phyloP scores from a whole-genome alignment of 2,329 filamentous ascomycete genomes.

The Aspergillus candidus region DNA sequence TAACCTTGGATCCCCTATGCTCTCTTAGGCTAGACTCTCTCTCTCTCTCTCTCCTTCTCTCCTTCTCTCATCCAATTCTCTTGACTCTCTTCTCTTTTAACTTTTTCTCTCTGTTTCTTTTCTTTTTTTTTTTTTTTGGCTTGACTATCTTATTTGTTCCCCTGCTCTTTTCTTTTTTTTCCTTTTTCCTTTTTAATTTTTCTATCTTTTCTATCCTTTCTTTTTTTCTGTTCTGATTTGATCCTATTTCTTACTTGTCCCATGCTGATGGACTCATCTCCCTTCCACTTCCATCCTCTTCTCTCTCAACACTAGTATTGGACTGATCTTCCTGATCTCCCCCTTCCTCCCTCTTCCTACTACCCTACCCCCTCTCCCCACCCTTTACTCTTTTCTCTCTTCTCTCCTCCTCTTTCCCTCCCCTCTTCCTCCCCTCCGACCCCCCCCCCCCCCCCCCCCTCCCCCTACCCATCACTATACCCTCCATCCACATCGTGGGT shows the following conservation, averaged over 20 bases:
- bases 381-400: background rate
- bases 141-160: background rate
- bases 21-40: background rate
- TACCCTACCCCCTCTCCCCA: background rate
- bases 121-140: background rate
- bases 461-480: too few species aligned
- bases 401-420: background rate
- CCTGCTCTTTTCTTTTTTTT: background rate
- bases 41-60: constrained; percentile 4
- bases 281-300: constrained; percentile 3
- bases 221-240: constrained; percentile 1
- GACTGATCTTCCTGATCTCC: background rate
- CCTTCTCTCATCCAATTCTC: background rate
- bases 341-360: background rate
- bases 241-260: background rate
- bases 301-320: background rate
- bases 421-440: background rate
- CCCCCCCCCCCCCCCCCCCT: too few species aligned
- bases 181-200: background rate
- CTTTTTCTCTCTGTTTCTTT: background rate
- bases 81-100: background rate
- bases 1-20: too few species aligned
- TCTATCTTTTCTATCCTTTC: constrained; percentile 1
- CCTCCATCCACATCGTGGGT: too few species aligned
- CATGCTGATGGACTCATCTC: background rate